Evolutionary conservation across 164 flowering plant species (phyloP), one percentile per base, ranked within the genome.

Genomic region (Vitis cinerea): DNA sequence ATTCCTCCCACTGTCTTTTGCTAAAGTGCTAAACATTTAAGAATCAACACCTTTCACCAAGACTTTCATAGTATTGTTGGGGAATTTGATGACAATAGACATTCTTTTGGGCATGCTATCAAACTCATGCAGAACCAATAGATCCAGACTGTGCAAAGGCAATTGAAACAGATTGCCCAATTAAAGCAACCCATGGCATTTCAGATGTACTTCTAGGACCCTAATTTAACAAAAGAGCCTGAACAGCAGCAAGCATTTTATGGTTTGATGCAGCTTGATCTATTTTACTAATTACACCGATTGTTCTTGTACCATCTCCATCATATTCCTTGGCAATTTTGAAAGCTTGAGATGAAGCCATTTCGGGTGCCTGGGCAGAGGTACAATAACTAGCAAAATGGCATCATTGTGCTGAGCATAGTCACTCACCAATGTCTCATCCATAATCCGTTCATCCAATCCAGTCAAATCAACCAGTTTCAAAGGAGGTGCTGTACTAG

Each of bases 391-490:
- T 56, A 93, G 84, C 79, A 96, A 78, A 68, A 96, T 82, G 23
- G 99, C 91, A 82, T 96, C 99, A 78, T 84, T 93, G 78, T 79
- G 99, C 66, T 86, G 86, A 62, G 72, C 89, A 87, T 92, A 93
- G 8, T 87, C 84, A 67, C 90, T 79, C 50, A 89, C 75, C 90
- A 92, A 10, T 52, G 98, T 80, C 56, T 90, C 97, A 80, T 90
- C 98, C 82, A 89, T 76, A 67, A 83, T 87, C 68, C 97, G 83
- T 73, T 96, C 97, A 77, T 96, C 99, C 79, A 92, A 76, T 61
- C 99, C 99, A 76, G 99, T 98, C 57, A 96, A 83, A 83, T 96
- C 99, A 72, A 88, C 77, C 81, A 96, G 78, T 74, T 96, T 96
- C 69, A 96, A 76, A 11, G 99, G 89, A 8, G 97, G 99, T 67